Percentiles rank a stretch among this genome's conserved stretches.
These are phyloP conservation scores for Trichosporon ovoides DNA, from an alignment of 1,284 basidiomycete species.

Conservation along the genomic window DNA sequence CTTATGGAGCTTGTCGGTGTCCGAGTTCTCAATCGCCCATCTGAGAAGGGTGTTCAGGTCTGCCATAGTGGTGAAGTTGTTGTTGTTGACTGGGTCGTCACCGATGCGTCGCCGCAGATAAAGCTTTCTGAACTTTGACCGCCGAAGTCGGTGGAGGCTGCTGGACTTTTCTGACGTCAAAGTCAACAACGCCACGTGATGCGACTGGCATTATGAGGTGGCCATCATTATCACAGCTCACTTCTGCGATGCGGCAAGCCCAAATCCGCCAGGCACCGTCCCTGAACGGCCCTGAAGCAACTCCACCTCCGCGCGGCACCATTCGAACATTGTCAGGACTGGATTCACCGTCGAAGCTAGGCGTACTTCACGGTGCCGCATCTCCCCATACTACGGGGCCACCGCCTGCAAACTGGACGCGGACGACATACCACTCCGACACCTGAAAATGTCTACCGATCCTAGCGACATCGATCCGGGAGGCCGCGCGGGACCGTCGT, in stretches of 20 bases:
- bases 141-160: not conserved
- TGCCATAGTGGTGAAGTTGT: constrained; percentile 13
- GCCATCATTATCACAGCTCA: not conserved
- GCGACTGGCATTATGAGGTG: not conserved
- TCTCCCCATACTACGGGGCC: not conserved
- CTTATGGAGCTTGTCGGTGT: constrained; percentile 8
- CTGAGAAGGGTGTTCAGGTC: constrained; percentile 25
- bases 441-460: not conserved
- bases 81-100: not conserved
- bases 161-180: not conserved
- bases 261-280: no score
- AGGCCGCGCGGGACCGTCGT: not conserved
- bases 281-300: no score
- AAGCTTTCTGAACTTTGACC: not conserved
- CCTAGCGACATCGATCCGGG: not conserved
- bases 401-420: not conserved
- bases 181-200: not conserved
- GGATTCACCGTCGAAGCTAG: not conserved
- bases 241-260: no score
- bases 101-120: not conserved
- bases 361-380: not conserved
- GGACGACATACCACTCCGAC: constrained; percentile 2
- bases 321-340: constrained; percentile 1
- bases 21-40: constrained; percentile 38
- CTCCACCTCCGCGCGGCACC: not conserved